These are phyloP conservation scores for Silene uniflora DNA, from an alignment of 148 eudicot genomes.

Conservation along the genomic window DNA sequence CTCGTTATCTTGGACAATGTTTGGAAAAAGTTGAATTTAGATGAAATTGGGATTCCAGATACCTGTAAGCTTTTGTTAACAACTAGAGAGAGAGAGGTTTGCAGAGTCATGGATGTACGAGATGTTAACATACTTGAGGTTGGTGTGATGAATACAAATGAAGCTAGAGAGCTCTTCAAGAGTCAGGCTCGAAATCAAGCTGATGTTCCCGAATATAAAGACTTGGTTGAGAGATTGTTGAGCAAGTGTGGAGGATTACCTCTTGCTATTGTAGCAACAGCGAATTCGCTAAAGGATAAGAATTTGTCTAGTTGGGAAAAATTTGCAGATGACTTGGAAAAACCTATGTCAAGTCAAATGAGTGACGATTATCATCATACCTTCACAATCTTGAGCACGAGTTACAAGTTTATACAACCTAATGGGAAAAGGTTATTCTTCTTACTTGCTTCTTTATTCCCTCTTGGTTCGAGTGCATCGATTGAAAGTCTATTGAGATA, in stretches of 20 bases:
- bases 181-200: not conserved
- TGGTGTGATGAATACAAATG: not conserved
- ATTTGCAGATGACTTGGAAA: slow-evolving; percentile 1
- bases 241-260: not conserved
- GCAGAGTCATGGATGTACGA: not conserved
- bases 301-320: not conserved
- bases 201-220: not conserved
- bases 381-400: not conserved
- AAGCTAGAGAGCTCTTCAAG: slow-evolving; percentile 6
- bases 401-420: not conserved
- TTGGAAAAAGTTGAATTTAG: slow-evolving; percentile 7
- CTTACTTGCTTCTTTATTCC: slow-evolving; percentile 13
- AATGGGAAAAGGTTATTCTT: not conserved
- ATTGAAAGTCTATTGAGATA: not conserved
- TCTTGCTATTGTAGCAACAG: slow-evolving; percentile 6
- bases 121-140: not conserved
- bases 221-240: not conserved
- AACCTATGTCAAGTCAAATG: not conserved
- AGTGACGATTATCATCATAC: not conserved
- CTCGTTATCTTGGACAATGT: slow-evolving; percentile 8
- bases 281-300: not conserved
- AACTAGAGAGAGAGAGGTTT: not conserved
- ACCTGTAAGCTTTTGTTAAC: slow-evolving; percentile 7
- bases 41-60: slow-evolving; percentile 1
- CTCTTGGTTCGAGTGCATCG: not conserved